These are phyloP conservation scores for Poronia punctata DNA, from an alignment of 495 filamentous ascomycete genomes.

Conservation along the genomic window DNA sequence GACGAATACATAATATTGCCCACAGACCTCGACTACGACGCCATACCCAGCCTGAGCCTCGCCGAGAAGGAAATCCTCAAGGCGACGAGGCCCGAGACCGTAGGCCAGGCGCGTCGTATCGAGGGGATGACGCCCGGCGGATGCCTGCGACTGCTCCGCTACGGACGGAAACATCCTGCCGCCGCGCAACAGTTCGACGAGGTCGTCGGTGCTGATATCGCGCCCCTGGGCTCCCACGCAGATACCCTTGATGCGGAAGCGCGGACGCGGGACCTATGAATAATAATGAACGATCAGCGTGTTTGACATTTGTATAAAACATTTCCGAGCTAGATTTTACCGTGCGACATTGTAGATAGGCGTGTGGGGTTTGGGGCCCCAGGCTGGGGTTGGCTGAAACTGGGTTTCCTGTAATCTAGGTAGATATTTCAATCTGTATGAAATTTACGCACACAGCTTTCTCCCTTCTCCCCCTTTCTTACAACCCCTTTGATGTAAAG, in stretches of 20 bases:
- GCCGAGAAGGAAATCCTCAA: constrained; percentile 71
- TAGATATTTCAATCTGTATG: no score
- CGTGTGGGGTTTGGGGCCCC: no score
- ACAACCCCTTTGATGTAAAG: no score
- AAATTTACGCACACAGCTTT: no score
- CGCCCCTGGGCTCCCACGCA: constrained; percentile 23
- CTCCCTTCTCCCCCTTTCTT: no score
- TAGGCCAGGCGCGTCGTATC: constrained; percentile 82
- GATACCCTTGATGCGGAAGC: constrained; percentile 34
- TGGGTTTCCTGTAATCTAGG: no score
- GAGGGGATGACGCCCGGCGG: constrained; percentile 70
- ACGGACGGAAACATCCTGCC: constrained; percentile 28
- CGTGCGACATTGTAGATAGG: no score
- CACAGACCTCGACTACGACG: constrained; percentile 66
- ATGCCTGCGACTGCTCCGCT: constrained; percentile 48
- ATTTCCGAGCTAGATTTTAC: no score
- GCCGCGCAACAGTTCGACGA: not conserved
- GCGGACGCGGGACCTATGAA: constrained; percentile 28
- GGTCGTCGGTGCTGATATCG: constrained; percentile 19
- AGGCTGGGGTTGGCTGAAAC: no score
- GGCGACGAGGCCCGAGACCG: constrained; percentile 63
- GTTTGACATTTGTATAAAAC: no score
- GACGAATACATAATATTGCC: constrained; percentile 75
- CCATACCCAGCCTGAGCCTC: constrained; percentile 62
- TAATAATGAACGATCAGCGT: no score